Percentiles rank a stretch among this genome's conserved stretches.
Evolutionary conservation across 192 early-diverging fungal species (phyloP).

Genomic region (Linnemannia schmuckeri): DNA sequence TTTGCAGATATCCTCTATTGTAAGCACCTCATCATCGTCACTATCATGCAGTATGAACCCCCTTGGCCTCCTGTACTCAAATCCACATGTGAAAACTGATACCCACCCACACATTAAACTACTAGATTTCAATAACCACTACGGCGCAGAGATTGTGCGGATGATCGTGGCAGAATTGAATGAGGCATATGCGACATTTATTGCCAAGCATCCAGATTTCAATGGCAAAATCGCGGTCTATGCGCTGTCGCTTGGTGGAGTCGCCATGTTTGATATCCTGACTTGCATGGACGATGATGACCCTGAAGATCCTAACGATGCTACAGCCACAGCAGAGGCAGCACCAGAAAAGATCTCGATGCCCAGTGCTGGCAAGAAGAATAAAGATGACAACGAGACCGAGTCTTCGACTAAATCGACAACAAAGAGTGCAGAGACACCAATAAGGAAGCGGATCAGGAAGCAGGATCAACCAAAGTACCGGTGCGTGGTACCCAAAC

Average conservation of each 20-base stretch:
- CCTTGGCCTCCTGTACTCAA: neutral
- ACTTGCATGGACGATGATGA: slow-evolving; percentile 59
- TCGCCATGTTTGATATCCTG: slow-evolving; percentile 78
- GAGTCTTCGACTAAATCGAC: neutral
- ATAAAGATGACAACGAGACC: neutral
- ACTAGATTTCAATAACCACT: slow-evolving; percentile 61
- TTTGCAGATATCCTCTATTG: slow-evolving; percentile 59
- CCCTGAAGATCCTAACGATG: neutral
- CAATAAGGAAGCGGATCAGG: slow-evolving; percentile 9
- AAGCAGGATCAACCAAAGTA: slow-evolving; percentile 54
- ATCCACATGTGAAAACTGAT: neutral
- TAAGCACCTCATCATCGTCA: slow-evolving; percentile 26
- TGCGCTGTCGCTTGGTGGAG: slow-evolving; percentile 78
- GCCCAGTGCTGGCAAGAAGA: slow-evolving; percentile 4
- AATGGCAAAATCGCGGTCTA: slow-evolving; percentile 70
- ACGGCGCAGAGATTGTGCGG: slow-evolving; percentile 63
- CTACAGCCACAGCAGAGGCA: neutral
- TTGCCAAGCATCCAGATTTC: slow-evolving; percentile 70
- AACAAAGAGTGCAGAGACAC: neutral
- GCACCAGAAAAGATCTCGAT: slow-evolving; percentile 35
- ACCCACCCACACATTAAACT: neutral
- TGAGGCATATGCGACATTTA: slow-evolving; percentile 66
- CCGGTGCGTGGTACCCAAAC: slow-evolving; percentile 32
- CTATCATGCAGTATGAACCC: too few relatives aligned
- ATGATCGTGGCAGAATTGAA: slow-evolving; percentile 72